Conservation (phyloP, 1,284 basidiomycete genomes). For the Amylostereum areolatum region DNA sequence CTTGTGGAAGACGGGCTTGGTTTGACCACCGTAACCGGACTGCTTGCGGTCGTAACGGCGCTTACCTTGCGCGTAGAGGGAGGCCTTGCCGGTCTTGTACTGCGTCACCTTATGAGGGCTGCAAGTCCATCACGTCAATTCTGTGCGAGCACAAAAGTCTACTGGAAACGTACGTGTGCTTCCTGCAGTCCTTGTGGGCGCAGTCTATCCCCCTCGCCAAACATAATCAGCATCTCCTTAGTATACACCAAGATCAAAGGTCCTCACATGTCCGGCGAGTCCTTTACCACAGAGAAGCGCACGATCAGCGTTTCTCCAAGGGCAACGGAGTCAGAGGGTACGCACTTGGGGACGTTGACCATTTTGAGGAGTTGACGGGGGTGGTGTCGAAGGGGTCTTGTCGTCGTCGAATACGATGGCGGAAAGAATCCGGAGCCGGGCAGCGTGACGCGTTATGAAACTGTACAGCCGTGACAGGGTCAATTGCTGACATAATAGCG, state of each 20-base stretch:
- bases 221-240: slow-evolving; percentile 1
- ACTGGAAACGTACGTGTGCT: slow-evolving; percentile 82
- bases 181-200: slow-evolving; percentile 98
- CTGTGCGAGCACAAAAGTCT: not conserved
- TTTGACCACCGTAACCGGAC: slow-evolving; percentile 99
- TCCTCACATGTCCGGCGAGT: slow-evolving; percentile 80
- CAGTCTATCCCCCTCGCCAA: slow-evolving; percentile 58
- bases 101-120: slow-evolving; percentile 96
- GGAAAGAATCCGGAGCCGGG: too few relatives aligned
- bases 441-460: too few relatives aligned
- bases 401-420: not conserved
- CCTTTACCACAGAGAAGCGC: slow-evolving; percentile 29
- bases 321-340: slow-evolving; percentile 14
- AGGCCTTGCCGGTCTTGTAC: slow-evolving; percentile 99
- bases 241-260: not conserved
- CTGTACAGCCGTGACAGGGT: too few relatives aligned
- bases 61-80: slow-evolving; percentile 96
- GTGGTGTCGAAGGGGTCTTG: not conserved
- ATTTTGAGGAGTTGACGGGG: slow-evolving; percentile 39
- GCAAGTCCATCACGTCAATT: slow-evolving; percentile 6
- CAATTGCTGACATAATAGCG: too few relatives aligned
- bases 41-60: slow-evolving; percentile 99
- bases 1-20: slow-evolving; percentile 99
- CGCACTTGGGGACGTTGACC: slow-evolving; percentile 91
- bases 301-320: slow-evolving; percentile 15